Percentiles rank a stretch among this genome's conserved stretches.
phyloP scores from a whole-genome alignment of 345 rosid genomes.

The Fremontodendron californicum region DNA sequence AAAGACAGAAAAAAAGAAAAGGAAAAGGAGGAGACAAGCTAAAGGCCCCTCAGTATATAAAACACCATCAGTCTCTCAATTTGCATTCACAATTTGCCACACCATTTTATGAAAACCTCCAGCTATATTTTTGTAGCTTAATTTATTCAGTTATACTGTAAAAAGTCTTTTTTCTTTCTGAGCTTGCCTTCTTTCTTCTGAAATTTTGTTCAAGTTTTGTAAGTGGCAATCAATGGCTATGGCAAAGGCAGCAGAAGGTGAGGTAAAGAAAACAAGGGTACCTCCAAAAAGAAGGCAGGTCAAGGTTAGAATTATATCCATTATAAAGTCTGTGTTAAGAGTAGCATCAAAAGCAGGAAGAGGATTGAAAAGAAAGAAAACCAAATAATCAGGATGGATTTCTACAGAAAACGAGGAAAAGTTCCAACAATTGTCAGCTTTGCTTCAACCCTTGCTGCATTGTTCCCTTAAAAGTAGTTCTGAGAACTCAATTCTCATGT shows the following conservation, averaged over 20 bases:
- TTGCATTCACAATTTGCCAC: neutral
- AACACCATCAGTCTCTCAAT: neutral
- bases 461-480: neutral
- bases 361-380: neutral
- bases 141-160: neutral
- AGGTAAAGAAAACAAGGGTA: neutral
- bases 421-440: neutral
- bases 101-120: neutral
- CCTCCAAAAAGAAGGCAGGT: constrained; percentile 6
- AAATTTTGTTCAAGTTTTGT: neutral
- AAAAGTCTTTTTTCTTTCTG: neutral
- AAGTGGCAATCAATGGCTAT: neutral
- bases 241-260: neutral
- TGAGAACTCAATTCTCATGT: neutral
- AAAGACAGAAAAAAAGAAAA: neutral
- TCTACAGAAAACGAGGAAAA: neutral
- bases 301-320: neutral
- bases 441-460: neutral
- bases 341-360: constrained; percentile 1
- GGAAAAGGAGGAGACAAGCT: neutral
- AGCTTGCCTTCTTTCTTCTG: neutral
- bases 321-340: neutral
- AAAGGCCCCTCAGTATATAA: neutral
- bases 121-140: neutral
- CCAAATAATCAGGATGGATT: neutral